A percentile compares a stretch with the other conserved stretches of the same genome.
phyloP scores from a whole-genome alignment of 768 basidiomycete species.

The Xanthoconium purpureum region DNA sequence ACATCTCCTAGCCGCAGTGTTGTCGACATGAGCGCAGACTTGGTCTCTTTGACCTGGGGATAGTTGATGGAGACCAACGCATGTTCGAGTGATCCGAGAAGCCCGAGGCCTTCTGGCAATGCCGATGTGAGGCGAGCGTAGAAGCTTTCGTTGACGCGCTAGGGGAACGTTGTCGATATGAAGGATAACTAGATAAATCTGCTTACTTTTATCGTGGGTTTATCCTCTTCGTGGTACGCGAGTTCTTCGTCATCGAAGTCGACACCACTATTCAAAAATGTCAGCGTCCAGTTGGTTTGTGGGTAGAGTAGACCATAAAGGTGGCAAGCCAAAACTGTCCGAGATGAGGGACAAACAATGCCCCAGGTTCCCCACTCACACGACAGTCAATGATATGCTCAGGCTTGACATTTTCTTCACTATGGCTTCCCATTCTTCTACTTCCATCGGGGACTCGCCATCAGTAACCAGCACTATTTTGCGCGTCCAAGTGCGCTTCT shows the following conservation, averaged over 20 bases:
- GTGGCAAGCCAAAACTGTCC: too few species aligned
- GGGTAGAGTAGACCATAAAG: too few species aligned
- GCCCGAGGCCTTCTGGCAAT: conserved; percentile 31
- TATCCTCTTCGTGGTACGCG: conserved; percentile 62
- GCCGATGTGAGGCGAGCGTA: conserved; percentile 46
- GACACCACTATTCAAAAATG: conserved; percentile 58
- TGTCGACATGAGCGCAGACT: conserved; percentile 62
- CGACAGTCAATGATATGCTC: conserved; percentile 58
- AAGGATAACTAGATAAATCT: background rate
- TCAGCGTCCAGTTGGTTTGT: conserved; percentile 4
- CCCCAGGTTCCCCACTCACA: conserved; percentile 47
- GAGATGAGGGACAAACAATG: background rate
- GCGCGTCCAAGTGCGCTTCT: conserved; percentile 80
- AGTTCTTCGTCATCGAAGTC: conserved; percentile 80
- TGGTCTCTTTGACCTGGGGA: conserved; percentile 66
- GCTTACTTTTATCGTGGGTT: conserved; percentile 70
- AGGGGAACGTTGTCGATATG: background rate
- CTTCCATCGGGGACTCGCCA: conserved; percentile 69
- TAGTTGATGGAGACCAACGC: conserved; percentile 27
- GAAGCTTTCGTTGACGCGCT: conserved; percentile 77
- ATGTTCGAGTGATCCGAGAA: conserved; percentile 30
- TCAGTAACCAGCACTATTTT: conserved; percentile 85
- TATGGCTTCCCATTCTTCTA: conserved; percentile 73
- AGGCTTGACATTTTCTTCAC: conserved; percentile 60
- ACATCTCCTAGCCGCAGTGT: conserved; percentile 78